These are phyloP conservation scores for Dryadomyces sulphureus DNA, from an alignment of 2,329 filamentous ascomycete species.

Conservation along the genomic window DNA sequence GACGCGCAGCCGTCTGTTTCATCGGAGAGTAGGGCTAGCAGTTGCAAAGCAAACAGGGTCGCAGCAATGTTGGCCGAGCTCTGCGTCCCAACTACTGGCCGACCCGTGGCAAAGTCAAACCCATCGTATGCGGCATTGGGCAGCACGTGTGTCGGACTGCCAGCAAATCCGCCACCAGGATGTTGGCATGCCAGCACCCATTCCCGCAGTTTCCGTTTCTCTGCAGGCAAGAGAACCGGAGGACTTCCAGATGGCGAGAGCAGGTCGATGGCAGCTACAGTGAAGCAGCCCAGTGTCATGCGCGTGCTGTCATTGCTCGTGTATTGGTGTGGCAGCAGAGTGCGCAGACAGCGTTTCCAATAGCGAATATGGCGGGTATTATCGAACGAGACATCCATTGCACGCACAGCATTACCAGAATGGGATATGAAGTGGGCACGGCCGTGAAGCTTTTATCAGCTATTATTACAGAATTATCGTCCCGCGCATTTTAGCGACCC, in stretches of 20 bases:
- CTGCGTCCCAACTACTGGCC: conserved; percentile 24
- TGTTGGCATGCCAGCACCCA: conserved; percentile 87
- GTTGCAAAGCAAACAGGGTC: conserved; percentile 74
- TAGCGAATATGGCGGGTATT: conserved; percentile 68
- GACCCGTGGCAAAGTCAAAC: conserved; percentile 22
- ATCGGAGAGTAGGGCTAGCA: conserved; percentile 40
- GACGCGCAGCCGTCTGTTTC: neutral
- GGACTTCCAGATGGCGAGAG: conserved; percentile 35
- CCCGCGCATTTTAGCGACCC: neutral
- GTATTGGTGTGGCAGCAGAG: conserved; percentile 67
- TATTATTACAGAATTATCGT: neutral
- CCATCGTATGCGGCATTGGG: conserved; percentile 17
- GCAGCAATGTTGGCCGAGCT: conserved; percentile 62
- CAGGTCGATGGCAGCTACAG: conserved; percentile 69
- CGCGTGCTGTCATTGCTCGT: conserved; percentile 82
- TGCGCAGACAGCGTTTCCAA: conserved; percentile 79
- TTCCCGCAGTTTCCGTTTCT: conserved; percentile 33
- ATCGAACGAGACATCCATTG: conserved; percentile 28
- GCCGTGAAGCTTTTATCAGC: no score
- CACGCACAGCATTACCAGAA: no score
- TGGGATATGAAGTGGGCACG: no score
- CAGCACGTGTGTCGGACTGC: conserved; percentile 56
- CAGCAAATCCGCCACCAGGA: conserved; percentile 74
- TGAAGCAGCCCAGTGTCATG: conserved; percentile 82
- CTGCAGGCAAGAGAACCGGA: conserved; percentile 20